Conservation (phyloP, 306 rosid species). For the Rubus idaeus region DNA sequence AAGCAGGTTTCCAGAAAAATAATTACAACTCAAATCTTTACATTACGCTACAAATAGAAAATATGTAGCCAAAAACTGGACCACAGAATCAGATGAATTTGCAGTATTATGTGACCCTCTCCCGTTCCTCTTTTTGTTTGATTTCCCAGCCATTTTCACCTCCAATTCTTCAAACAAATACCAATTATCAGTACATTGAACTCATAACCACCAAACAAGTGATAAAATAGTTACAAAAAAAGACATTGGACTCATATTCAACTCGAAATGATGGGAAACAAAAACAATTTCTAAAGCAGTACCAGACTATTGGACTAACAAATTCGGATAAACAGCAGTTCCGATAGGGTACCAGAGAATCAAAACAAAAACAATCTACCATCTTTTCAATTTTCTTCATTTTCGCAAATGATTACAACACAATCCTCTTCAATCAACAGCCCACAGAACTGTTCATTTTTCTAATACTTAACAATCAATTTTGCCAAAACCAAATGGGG, state of each 20-base stretch:
- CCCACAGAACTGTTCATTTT: not conserved
- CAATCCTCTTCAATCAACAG: not conserved
- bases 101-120: no score
- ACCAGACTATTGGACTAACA: no score
- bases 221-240: not conserved
- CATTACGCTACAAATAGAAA: no score
- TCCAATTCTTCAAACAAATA: constrained; percentile 23
- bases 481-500: no score
- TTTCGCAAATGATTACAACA: not conserved
- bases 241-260: no score
- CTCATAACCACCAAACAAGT: not conserved
- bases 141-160: constrained; percentile 85
- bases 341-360: not conserved
- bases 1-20: no score
- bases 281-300: no score
- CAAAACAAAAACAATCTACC: not conserved
- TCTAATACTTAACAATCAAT: not conserved
- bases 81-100: no score
- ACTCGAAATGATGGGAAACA: no score
- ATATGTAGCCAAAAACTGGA: no score
- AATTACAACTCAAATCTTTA: no score
- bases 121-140: constrained; percentile 73
- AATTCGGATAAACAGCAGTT: no score
- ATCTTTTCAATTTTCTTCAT: not conserved
- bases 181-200: not conserved